Evolutionary conservation across 1,284 basidiomycete species (phyloP), one percentile per base, ranked within the genome.

Genomic region (Cutaneotrichosporon daszewskae): DNA sequence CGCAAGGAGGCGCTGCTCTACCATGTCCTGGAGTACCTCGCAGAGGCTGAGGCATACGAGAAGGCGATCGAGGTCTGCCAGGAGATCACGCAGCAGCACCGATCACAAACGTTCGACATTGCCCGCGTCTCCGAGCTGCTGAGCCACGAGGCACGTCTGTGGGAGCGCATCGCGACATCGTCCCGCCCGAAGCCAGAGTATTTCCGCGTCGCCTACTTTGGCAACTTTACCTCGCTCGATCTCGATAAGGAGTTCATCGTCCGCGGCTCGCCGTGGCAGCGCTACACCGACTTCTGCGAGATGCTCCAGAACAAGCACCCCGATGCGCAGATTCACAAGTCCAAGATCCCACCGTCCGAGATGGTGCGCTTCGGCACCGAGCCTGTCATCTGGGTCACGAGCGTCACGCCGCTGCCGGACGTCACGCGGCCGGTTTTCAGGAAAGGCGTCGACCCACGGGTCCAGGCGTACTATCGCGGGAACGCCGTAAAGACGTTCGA

Each of bases 21-120:
- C 33, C 74, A 90, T 43, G 88, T 88, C 49, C 75, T 92, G 31
- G 87, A 91, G 64, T 89, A 89, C 59, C 78, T 91, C 17, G 87
- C 87, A 41, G 88, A 90, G 69, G 94, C 92, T 2, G 90, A 94
- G 62, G 91, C 94, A 4, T 97, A 90, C 81, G 94, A 98, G 70
- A 85, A 81, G 43, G 91, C 90, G 2, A 81, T 95, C 40, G 86
- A 89, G 49, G 85, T 97, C 43, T 95, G 89, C 73, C 87, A 87
- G 70, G 91, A 94, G 57, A 73, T 95, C 11, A 83, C 83, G 11
- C 77, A 76, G 49, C 87, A 94, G 60, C 90, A 95, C 69, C 78
- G 84, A 9, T 81, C 82, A 60, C 76, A 86, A 26, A 91, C 89
- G 2, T 95, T 87, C 73, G 86, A 92, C 65, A 91, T 95, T 54